A percentile compares a stretch with the other conserved stretches of the same genome.
Conservation (phyloP, 345 rosid species). For the Eucalyptus pumila region DNA sequence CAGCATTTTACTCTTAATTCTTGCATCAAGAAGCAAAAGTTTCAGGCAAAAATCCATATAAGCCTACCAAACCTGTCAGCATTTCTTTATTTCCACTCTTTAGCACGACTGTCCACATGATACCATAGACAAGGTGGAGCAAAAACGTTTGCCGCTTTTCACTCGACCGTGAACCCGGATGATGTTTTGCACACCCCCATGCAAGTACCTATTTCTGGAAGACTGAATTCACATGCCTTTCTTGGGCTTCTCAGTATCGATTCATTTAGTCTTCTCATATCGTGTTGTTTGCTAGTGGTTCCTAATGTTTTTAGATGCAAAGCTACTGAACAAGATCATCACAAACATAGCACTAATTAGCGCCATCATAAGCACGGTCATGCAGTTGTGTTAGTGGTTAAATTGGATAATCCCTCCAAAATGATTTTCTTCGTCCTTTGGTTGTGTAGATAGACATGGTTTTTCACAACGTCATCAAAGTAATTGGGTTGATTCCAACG, state of each 20-base stretch:
- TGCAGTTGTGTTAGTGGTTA: neutral
- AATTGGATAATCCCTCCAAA: neutral
- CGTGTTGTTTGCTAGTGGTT: no score
- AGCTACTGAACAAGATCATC: neutral
- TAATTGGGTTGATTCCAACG: conserved; percentile 70
- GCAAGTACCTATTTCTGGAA: neutral
- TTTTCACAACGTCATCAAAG: conserved; percentile 75
- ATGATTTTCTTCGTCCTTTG: neutral
- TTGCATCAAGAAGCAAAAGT: neutral
- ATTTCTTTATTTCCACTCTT: neutral
- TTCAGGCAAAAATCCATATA: neutral
- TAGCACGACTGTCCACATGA: neutral
- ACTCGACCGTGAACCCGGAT: neutral
- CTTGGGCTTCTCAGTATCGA: no score
- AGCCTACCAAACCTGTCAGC: neutral
- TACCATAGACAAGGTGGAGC: neutral
- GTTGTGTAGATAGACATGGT: neutral
- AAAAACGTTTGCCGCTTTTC: neutral
- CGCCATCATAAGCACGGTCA: neutral
- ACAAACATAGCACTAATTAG: no score
- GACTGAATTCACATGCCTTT: neutral
- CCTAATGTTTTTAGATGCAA: no score
- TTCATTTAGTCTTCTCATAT: no score
- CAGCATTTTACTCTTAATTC: neutral
- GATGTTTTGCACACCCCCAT: neutral